Percentiles rank a stretch among this genome's conserved stretches.
Evolutionary conservation across 495 filamentous ascomycete species (phyloP).

Genomic region (Neurospora pannonica): DNA sequence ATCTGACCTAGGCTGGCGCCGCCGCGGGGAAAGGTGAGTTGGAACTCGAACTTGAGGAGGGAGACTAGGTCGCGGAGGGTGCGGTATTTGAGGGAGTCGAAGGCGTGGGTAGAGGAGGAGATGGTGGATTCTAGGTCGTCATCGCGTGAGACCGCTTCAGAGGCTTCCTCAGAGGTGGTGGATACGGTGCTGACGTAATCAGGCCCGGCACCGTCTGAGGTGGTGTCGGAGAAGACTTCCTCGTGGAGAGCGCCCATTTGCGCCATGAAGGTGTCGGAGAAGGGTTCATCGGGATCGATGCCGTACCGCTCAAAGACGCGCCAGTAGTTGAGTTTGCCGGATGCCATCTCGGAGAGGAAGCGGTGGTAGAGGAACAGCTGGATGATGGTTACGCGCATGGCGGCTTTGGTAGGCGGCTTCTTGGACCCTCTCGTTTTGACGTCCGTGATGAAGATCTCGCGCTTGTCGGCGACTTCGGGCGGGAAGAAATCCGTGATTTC

Average conservation of each 20-base stretch:
- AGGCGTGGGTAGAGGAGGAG: not conserved
- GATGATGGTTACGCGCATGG: conserved; percentile 68
- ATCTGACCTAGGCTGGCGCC: conserved; percentile 41
- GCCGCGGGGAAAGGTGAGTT: conserved; percentile 46
- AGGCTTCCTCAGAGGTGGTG: conserved; percentile 26
- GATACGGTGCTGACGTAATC: conserved; percentile 17
- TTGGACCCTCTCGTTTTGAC: conserved; percentile 69
- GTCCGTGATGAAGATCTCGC: conserved; percentile 68
- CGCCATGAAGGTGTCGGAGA: conserved; percentile 72
- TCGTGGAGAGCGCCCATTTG: conserved; percentile 65
- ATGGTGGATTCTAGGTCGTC: not conserved
- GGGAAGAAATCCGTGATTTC: conserved; percentile 17
- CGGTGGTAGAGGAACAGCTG: conserved; percentile 89
- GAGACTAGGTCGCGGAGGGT: conserved; percentile 30
- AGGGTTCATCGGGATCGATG: conserved; percentile 51
- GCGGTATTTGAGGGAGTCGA: conserved; percentile 21
- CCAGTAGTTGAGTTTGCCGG: conserved; percentile 57
- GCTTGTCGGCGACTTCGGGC: conserved; percentile 1
- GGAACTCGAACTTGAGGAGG: conserved; percentile 37
- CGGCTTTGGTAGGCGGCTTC: conserved; percentile 52
- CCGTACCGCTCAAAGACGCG: conserved; percentile 59
- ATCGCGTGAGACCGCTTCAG: not conserved
- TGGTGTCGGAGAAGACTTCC: conserved; percentile 36
- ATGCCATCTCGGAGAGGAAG: conserved; percentile 68
- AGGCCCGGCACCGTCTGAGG: conserved; percentile 6